Conservation (phyloP, 768 basidiomycete species). For the Ephemerocybe angulata region DNA sequence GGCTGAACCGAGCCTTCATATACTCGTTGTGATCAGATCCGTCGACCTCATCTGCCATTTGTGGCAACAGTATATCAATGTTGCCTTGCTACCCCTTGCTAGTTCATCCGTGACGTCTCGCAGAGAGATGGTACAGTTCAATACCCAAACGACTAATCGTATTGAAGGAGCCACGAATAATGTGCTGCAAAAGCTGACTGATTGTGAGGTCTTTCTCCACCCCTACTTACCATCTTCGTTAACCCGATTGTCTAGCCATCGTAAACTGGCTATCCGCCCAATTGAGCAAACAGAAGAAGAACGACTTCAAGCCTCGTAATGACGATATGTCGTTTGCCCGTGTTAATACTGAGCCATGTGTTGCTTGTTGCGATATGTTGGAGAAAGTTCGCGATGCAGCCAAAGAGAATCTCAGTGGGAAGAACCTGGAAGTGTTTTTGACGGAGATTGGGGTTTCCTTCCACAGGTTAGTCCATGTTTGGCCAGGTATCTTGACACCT, state of each 20-base stretch:
- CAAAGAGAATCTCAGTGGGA: conserved; percentile 77
- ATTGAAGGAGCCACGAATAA: conserved; percentile 81
- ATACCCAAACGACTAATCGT: conserved; percentile 80
- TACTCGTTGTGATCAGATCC: conserved; percentile 58
- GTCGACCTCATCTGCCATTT: conserved; percentile 90
- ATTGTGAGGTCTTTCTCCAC: conserved; percentile 50
- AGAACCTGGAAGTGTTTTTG: conserved; percentile 89
- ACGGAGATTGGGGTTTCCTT: conserved; percentile 93
- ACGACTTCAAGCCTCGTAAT: conserved; percentile 94
- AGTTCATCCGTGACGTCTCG: conserved; percentile 81
- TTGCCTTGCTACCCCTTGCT: conserved; percentile 84
- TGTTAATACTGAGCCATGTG: conserved; percentile 92
- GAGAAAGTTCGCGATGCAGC: conserved; percentile 78
- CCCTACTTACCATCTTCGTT: not conserved
- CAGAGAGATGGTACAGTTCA: conserved; percentile 90
- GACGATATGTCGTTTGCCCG: conserved; percentile 94
- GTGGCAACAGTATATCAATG: conserved; percentile 95
- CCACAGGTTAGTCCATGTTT: conserved; percentile 59
- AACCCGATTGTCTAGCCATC: conserved; percentile 44
- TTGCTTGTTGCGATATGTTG: conserved; percentile 78
- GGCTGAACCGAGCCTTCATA: conserved; percentile 73
- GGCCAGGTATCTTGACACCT: not conserved
- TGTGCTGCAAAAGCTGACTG: conserved; percentile 76
- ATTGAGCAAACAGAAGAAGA: conserved; percentile 89
- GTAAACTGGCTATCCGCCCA: conserved; percentile 71